Evolutionary conservation across 2,329 filamentous ascomycete species (phyloP), one percentile per base, ranked within the genome.

Genomic region (Aspergillus brasiliensis): DNA sequence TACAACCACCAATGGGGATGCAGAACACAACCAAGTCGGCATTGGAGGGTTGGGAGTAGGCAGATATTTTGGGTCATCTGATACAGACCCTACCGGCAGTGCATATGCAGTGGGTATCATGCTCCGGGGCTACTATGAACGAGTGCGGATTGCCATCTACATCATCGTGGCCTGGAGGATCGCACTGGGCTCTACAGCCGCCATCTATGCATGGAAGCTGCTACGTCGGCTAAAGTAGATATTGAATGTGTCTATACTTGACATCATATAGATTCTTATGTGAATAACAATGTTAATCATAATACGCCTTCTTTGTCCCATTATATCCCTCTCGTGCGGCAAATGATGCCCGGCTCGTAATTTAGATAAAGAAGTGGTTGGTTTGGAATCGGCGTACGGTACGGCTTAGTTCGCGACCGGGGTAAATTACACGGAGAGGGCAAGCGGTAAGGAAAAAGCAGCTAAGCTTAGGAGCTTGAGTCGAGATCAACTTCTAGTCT

Each of bases 51-150:
- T 78, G 5, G 75, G 74, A 2, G 73, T 77, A 5, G 72, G 73
- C 7, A 64, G 71, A 44, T 75, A 74, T 51, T 72, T 71, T 56
- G 72, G 69, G 1, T 58, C 66, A 19, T 69, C 56, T 21, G 71
- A 69, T 49, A 62, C 60, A 23, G 63, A 63, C 11, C 59, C 65
- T 8, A 68, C 71, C 47, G 70, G 68, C 17, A 67, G 59, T 25
- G 65, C 69, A 13, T 74, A 80, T 65, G 77, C 77, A 3, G 72
- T 79, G 23, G 75, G 76, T 5, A 75, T 78, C 21, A 66, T 80
- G 68, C 65, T 80, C 38, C 69, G 70, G n/a, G 78, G 78, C n/a
- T 80, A 80, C 53, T 80, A 80, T 62, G 70, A 75, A 23, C 70
- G 69, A 21, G 59, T 80, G 23, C 71, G 76, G 17, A 56, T 74